Conservation (phyloP, 2,329 filamentous ascomycete genomes). For the Dryadomyces sulphureus region DNA sequence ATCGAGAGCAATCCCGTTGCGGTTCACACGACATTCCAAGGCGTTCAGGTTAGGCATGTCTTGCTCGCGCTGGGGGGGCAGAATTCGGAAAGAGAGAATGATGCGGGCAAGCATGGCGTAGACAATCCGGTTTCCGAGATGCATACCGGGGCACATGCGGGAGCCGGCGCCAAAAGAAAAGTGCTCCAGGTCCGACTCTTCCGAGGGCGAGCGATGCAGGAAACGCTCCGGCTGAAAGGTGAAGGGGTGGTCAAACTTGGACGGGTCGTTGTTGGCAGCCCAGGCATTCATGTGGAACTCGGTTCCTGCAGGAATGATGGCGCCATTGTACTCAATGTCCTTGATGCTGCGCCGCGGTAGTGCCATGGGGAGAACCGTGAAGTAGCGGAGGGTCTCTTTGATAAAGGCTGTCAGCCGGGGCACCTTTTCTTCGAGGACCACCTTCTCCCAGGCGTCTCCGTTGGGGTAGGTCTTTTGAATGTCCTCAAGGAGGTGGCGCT, state of each 20-base stretch:
- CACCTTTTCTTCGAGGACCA: slow-evolving; percentile 58
- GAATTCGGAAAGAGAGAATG: slow-evolving; percentile 44
- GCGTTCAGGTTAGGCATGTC: neutral
- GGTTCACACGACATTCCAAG: neutral
- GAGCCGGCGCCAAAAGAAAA: slow-evolving; percentile 48
- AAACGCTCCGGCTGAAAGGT: slow-evolving; percentile 56
- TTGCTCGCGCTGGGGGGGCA: slow-evolving; percentile 28
- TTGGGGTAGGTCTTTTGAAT: slow-evolving; percentile 58
- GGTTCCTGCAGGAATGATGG: slow-evolving; percentile 56
- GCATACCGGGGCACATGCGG: slow-evolving; percentile 47
- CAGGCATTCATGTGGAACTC: slow-evolving; percentile 72
- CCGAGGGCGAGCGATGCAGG: slow-evolving; percentile 19
- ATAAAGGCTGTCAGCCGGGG: slow-evolving; percentile 63
- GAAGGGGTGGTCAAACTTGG: slow-evolving; percentile 48
- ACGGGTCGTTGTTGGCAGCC: slow-evolving; percentile 55
- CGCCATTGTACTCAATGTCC: slow-evolving; percentile 54
- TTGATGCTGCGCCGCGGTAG: slow-evolving; percentile 58
- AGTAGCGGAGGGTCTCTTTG: slow-evolving; percentile 65
- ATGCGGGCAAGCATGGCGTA: slow-evolving; percentile 46
- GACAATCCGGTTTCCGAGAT: slow-evolving; percentile 47
- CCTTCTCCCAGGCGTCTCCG: slow-evolving; percentile 59
- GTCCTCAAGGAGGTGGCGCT: slow-evolving; percentile 51
- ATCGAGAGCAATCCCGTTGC: neutral
- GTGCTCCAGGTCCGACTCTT: slow-evolving; percentile 35
- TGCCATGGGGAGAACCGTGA: slow-evolving; percentile 65